A percentile compares a stretch with the other conserved stretches of the same genome.
Conservation (phyloP, 257 asterid species). For the Cruciata laevipes region DNA sequence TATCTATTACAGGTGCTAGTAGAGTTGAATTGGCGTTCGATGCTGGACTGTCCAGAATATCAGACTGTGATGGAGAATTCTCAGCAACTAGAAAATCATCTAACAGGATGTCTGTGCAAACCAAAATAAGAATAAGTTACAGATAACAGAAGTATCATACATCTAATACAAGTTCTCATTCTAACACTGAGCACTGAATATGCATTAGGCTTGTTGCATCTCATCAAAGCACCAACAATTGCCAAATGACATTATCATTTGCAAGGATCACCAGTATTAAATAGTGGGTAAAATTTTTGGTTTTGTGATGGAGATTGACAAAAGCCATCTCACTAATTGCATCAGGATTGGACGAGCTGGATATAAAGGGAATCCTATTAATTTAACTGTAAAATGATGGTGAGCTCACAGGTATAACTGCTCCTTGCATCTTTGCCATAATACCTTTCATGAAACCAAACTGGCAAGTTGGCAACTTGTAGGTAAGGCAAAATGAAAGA, state of each 20-base stretch:
- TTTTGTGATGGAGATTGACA: background rate
- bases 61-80: constrained; percentile 71
- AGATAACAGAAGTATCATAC: background rate
- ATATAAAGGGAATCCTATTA: background rate
- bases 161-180: background rate
- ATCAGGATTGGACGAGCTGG: background rate
- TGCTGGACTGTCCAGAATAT: constrained; percentile 45
- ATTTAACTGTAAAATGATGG: background rate
- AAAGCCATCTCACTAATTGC: background rate
- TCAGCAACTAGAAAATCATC: constrained; percentile 90
- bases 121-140: background rate
- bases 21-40: constrained; percentile 32
- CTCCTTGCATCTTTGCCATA: background rate
- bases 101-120: constrained; percentile 59
- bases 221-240: background rate
- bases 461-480: background rate
- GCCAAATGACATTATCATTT: background rate
- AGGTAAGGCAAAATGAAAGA: background rate
- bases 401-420: background rate
- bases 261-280: background rate
- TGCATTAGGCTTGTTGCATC: background rate
- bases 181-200: background rate
- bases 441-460: background rate
- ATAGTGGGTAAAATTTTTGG: background rate
- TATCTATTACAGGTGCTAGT: constrained; percentile 27